Conservation (phyloP, 1,284 basidiomycete species). For the Nidula niveotomentosa region DNA sequence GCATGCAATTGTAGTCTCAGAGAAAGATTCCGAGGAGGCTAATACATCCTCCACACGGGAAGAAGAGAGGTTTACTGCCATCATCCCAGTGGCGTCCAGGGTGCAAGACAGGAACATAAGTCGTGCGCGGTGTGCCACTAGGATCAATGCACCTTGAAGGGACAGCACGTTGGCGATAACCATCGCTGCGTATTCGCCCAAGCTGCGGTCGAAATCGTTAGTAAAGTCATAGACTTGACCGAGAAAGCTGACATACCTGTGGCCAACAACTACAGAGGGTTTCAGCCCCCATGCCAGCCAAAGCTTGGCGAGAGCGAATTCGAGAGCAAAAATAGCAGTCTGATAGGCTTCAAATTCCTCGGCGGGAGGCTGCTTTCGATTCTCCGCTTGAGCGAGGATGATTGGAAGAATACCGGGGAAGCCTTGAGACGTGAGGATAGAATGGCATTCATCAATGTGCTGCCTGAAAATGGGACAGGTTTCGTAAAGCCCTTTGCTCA, state of each 20-base stretch:
- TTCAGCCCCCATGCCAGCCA: constrained; percentile 68
- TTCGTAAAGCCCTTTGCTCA: constrained; percentile 58
- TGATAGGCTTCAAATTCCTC: constrained; percentile 49
- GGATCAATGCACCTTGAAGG: constrained; percentile 51
- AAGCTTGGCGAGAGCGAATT: constrained; percentile 56
- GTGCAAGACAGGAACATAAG: constrained; percentile 51
- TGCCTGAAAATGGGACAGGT: constrained; percentile 42
- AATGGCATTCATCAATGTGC: constrained; percentile 58
- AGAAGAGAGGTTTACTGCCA: constrained; percentile 46
- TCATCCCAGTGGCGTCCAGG: constrained; percentile 51
- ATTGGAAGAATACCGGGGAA: constrained; percentile 50
- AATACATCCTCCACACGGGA: constrained; percentile 35
- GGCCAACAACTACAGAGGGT: constrained; percentile 59
- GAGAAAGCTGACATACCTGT: constrained; percentile 50
- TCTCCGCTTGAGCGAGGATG: constrained; percentile 28
- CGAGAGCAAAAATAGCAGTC: constrained; percentile 54
- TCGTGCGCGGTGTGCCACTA: constrained; percentile 58
- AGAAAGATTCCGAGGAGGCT: constrained; percentile 26
- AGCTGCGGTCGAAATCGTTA: constrained; percentile 30
- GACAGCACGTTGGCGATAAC: constrained; percentile 55
- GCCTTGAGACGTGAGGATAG: constrained; percentile 43
- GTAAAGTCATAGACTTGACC: constrained; percentile 3
- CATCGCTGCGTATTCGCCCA: constrained; percentile 73
- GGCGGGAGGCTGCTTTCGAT: constrained; percentile 13
- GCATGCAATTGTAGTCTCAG: constrained; percentile 52